These are phyloP conservation scores for Xylariaceae sp. DNA, from an alignment of 2,329 filamentous ascomycete species.

Conservation along the genomic window DNA sequence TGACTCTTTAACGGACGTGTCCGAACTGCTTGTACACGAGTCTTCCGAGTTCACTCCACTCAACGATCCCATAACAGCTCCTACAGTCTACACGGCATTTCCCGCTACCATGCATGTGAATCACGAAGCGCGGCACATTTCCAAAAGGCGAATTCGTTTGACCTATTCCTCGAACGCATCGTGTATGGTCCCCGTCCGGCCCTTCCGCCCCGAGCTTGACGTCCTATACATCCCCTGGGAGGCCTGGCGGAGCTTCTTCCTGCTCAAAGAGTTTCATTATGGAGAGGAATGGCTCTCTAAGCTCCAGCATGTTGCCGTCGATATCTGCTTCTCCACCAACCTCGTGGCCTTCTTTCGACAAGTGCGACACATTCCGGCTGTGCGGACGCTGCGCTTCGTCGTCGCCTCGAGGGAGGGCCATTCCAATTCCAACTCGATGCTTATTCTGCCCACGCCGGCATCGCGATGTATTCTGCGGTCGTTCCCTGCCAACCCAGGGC, in stretches of 20 bases:
- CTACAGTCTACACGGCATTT: neutral
- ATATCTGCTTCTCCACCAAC: neutral
- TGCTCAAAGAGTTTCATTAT: constrained; percentile 4
- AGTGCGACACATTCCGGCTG: neutral
- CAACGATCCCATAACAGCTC: neutral
- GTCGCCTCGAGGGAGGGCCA: neutral
- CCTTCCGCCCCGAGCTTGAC: neutral
- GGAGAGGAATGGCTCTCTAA: neutral
- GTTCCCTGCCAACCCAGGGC: neutral
- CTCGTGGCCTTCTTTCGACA: neutral
- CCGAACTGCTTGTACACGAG: neutral
- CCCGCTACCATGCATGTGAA: neutral
- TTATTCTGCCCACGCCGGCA: neutral
- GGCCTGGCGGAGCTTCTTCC: constrained; percentile 5
- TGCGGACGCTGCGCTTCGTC: neutral
- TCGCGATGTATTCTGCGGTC: neutral
- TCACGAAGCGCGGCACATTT: neutral
- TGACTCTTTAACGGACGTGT: neutral
- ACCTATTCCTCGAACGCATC: neutral
- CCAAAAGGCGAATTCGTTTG: neutral
- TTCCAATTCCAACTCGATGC: neutral
- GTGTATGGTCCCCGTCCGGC: constrained; percentile 6
- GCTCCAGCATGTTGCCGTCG: neutral
- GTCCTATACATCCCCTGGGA: constrained; percentile 5
- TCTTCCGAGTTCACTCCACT: neutral